Evolutionary conservation across 176 grass and related monocot genomes (phyloP).

Genomic region (Urochloa ruziziensis): DNA sequence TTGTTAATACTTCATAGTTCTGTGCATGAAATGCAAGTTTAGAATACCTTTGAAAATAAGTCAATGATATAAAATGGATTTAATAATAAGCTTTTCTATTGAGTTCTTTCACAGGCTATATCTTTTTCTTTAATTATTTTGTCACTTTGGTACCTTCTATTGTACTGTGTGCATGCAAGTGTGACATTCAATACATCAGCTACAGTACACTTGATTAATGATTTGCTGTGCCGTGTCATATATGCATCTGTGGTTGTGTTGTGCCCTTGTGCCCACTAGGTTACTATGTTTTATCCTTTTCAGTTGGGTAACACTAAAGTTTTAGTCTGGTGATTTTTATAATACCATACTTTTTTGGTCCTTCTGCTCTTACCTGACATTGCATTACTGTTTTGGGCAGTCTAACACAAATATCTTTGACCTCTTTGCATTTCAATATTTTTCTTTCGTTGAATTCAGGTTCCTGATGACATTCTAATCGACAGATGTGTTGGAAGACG

Average conservation of each 20-base stretch:
- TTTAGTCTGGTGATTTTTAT: neutral
- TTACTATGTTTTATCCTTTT: neutral
- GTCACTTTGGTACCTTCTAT: neutral
- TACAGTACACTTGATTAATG: neutral
- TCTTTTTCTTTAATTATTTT: neutral
- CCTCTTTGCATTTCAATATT: slow-evolving; percentile 22
- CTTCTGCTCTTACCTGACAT: neutral
- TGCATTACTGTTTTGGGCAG: neutral
- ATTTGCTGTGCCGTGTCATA: neutral
- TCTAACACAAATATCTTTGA: slow-evolving; percentile 11
- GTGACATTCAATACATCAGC: neutral
- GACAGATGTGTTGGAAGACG: slow-evolving; percentile 97
- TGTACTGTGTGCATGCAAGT: neutral
- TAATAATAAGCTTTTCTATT: neutral
- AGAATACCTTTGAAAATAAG: slow-evolving; percentile 1
- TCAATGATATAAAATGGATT: neutral
- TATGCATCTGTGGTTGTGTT: neutral
- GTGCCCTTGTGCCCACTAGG: neutral
- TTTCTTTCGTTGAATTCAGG: slow-evolving; percentile 58
- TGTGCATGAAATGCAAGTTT: slow-evolving; percentile 12
- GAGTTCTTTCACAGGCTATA: neutral
- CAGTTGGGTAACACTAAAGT: neutral
- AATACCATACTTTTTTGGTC: slow-evolving; percentile 1
- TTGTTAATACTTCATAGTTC: slow-evolving; percentile 1
- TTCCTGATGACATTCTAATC: slow-evolving; percentile 87